A percentile compares a stretch with the other conserved stretches of the same genome.
phyloP scores from a whole-genome alignment of 140 eudicot genomes.

The Flaveria floridana region DNA sequence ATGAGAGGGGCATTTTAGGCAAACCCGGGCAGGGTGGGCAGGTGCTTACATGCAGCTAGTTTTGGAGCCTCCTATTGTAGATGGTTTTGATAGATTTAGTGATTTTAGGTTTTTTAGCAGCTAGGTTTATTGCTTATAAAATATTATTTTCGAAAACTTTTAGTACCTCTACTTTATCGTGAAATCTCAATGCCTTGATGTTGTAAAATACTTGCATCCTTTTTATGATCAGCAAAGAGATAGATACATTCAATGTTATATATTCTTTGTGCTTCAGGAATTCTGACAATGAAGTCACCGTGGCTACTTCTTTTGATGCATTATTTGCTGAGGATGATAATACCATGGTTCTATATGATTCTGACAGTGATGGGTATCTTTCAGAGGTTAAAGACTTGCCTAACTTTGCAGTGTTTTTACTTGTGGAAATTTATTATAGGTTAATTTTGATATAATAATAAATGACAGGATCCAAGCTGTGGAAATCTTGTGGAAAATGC shows the following conservation, averaged over 20 bases:
- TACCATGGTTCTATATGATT: conserved; percentile 49
- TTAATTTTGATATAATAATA: conserved; percentile 20
- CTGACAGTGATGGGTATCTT: conserved; percentile 95
- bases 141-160: not conserved
- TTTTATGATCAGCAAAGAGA: conserved; percentile 1
- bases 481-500: conserved; percentile 36
- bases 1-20: too few relatives aligned
- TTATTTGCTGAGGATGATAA: conserved; percentile 56
- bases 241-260: not conserved
- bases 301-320: conserved; percentile 59
- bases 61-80: too few relatives aligned
- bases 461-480: conserved; percentile 53
- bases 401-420: conserved; percentile 17
- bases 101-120: not conserved
- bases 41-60: too few relatives aligned
- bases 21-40: too few relatives aligned
- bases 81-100: too few relatives aligned
- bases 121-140: not conserved
- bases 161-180: not conserved
- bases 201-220: conserved; percentile 3
- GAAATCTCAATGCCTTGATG: conserved; percentile 20
- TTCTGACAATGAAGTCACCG: conserved; percentile 41
- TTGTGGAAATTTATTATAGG: not conserved
- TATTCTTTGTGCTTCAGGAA: conserved; percentile 37
- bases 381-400: conserved; percentile 64